Evolutionary conservation across 176 grass and related monocot species (phyloP).

Genomic region (Avena eriantha): DNA sequence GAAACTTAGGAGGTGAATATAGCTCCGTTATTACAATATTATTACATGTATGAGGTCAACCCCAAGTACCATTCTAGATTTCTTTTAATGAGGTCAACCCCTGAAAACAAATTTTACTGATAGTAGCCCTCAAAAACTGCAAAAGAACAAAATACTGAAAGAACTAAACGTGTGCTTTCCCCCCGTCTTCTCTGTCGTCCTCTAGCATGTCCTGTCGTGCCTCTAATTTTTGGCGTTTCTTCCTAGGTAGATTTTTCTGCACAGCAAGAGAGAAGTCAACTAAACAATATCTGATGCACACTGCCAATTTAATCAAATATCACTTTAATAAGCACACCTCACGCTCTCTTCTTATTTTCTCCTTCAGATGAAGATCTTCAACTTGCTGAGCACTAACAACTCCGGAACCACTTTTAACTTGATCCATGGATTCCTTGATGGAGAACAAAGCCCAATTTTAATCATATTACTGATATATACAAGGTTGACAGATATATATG

Average conservation of each 20-base stretch:
- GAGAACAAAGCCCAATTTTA: slow-evolving; percentile 25
- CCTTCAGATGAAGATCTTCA: slow-evolving; percentile 85
- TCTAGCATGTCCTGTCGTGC: slow-evolving; percentile 74
- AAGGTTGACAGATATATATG: not conserved
- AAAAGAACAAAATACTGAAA: slow-evolving; percentile 34
- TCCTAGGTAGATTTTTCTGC: slow-evolving; percentile 91
- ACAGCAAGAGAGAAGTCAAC: not conserved
- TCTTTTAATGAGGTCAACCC: too few relatives aligned
- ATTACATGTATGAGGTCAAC: not conserved
- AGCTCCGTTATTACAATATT: not conserved
- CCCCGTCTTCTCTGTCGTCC: slow-evolving; percentile 59
- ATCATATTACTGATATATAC: not conserved
- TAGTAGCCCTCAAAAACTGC: not conserved
- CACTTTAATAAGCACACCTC: slow-evolving; percentile 58
- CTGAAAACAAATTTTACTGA: too few relatives aligned
- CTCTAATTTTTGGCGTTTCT: slow-evolving; percentile 83
- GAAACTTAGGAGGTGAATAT: slow-evolving; percentile 33
- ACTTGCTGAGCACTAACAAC: slow-evolving; percentile 88
- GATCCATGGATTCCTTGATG: slow-evolving; percentile 60
- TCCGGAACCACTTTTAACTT: slow-evolving; percentile 49
- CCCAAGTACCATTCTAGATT: too few relatives aligned
- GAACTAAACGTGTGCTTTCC: slow-evolving; percentile 58
- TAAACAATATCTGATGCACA: slow-evolving; percentile 21
- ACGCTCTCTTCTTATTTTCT: slow-evolving; percentile 82
- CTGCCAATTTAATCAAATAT: slow-evolving; percentile 21